Conservation (phyloP, 2,329 filamentous ascomycete genomes). For the Talaromyces marneffei region DNA sequence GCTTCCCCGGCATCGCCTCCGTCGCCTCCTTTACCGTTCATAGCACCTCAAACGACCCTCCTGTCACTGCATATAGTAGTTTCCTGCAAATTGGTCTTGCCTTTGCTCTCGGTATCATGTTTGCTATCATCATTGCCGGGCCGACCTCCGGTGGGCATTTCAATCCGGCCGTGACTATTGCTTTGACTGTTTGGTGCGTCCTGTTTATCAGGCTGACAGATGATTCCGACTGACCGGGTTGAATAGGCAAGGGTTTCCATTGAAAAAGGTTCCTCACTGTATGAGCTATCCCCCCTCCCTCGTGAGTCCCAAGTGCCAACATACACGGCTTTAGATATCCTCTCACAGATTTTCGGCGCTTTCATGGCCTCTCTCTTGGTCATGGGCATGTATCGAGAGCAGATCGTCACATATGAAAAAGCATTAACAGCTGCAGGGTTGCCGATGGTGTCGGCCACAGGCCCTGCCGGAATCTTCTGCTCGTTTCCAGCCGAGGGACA, state of each 20-base stretch:
- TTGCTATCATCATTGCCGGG: constrained; percentile 54
- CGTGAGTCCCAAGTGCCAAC: no score
- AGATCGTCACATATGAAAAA: constrained; percentile 41
- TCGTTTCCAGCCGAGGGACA: constrained; percentile 48
- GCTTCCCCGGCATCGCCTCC: constrained; percentile 49
- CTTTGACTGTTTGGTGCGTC: constrained; percentile 30
- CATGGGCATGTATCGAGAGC: constrained; percentile 52
- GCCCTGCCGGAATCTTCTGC: constrained; percentile 52
- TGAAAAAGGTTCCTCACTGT: constrained; percentile 42
- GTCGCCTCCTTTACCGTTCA: constrained; percentile 49
- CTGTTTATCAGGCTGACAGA: no score
- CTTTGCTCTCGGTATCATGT: constrained; percentile 53
- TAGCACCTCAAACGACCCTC: constrained; percentile 27
- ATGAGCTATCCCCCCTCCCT: neutral
- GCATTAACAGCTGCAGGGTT: constrained; percentile 34
- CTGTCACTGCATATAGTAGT: constrained; percentile 41
- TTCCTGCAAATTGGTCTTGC: constrained; percentile 53
- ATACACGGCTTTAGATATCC: constrained; percentile 41
- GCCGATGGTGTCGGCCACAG: constrained; percentile 41
- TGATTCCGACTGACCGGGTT: neutral
- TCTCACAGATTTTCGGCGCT: constrained; percentile 52
- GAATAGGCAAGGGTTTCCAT: constrained; percentile 55
- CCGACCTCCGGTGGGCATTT: constrained; percentile 52
- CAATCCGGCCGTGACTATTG: constrained; percentile 48
- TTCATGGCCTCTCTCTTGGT: constrained; percentile 53